A percentile compares a stretch with the other conserved stretches of the same genome.
phyloP scores from a whole-genome alignment of 345 rosid species.

The Brassica rapa region DNA sequence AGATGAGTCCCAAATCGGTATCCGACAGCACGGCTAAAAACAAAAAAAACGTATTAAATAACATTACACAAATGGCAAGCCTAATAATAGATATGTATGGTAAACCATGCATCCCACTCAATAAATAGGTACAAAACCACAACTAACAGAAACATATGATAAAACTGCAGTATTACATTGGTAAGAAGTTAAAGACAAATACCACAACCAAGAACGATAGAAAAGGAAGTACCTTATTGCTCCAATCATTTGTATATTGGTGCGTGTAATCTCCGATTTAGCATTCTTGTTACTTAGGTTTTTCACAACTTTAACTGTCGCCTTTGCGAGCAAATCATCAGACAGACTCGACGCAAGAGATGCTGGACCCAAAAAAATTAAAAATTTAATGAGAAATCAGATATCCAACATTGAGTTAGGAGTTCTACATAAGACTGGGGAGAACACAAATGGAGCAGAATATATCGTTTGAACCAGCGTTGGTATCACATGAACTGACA shows the following conservation, averaged over 20 bases:
- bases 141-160: conserved; percentile 9
- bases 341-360: conserved; percentile 96
- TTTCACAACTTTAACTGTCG: conserved; percentile 71
- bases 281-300: conserved; percentile 65
- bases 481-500: conserved; percentile 17
- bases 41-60: conserved; percentile 8
- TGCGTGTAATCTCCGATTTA: conserved; percentile 85
- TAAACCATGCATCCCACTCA: conserved; percentile 5
- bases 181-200: conserved; percentile 1
- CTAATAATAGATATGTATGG: conserved; percentile 9
- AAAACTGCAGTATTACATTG: background rate
- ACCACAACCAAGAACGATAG: conserved; percentile 11
- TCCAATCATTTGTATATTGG: conserved; percentile 99
- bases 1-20: conserved; percentile 99
- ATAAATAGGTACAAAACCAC: background rate
- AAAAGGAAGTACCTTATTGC: conserved; percentile 70
- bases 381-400: conserved; percentile 10
- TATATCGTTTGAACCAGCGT: background rate
- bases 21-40: conserved; percentile 95
- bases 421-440: background rate
- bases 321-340: conserved; percentile 87
- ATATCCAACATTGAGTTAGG: conserved; percentile 14
- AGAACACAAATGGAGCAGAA: background rate
- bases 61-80: conserved; percentile 1
- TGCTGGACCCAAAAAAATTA: conserved; percentile 52